These are phyloP conservation scores for Acacia melanoxylon DNA, from an alignment of 306 rosid genomes.

Conservation along the genomic window DNA sequence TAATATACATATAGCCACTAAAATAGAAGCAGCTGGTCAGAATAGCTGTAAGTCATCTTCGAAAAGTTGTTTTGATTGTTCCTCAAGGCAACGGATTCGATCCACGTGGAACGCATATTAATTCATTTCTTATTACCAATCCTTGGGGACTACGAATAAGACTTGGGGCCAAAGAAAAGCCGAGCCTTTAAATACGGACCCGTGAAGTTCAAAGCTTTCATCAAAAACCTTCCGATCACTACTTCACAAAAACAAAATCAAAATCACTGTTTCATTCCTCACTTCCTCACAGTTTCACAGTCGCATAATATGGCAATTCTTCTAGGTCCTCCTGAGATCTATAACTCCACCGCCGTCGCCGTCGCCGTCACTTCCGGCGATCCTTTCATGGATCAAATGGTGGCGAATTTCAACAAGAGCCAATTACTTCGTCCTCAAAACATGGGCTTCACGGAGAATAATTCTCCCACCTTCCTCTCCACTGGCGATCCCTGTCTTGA, in stretches of 20 bases:
- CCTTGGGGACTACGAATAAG: not conserved
- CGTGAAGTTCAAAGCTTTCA: not conserved
- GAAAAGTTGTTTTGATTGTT: no score
- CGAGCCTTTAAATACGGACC: no score
- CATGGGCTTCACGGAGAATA: conserved; percentile 32
- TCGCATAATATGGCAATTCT: conserved; percentile 48
- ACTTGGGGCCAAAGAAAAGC: not conserved
- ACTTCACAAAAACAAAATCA: no score
- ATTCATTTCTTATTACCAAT: not conserved
- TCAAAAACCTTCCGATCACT: not conserved
- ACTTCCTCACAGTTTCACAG: not conserved
- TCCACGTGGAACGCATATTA: not conserved
- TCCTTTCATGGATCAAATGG: conserved; percentile 14
- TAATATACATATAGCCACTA: no score
- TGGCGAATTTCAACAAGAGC: conserved; percentile 38
- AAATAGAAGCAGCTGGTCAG: no score
- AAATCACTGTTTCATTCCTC: not conserved
- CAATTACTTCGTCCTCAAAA: not conserved
- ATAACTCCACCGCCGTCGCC: not conserved
- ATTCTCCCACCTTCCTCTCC: conserved; percentile 23
- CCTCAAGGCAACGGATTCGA: not conserved
- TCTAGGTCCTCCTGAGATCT: conserved; percentile 64
- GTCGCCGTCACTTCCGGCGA: not conserved
- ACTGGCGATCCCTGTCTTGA: conserved; percentile 22
- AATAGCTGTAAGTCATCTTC: no score